Base-by-base conservation (phyloP, 148 eudicot genomes). In the Dysphania ambrosioides region DNA sequence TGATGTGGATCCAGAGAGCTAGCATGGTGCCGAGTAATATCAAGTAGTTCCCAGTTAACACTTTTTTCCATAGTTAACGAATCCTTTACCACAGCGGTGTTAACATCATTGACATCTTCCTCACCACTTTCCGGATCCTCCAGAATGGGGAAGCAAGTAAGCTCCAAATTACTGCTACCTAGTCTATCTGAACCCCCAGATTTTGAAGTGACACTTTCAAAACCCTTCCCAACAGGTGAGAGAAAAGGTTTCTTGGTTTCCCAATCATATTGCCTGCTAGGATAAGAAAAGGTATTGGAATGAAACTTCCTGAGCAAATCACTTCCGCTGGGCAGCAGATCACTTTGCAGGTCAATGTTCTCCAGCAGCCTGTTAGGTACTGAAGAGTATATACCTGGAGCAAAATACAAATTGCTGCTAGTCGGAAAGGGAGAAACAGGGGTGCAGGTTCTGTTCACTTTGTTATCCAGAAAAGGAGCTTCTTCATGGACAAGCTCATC, bases 131-230 rank as follows among this genome's bases (percentile, higher is more conserved):
- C 84, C 40, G 92, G 87, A 82, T 93, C 98, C 85, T 93, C 99
- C 81, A 89, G 83, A 78, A 95, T 92, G 44, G 91, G 89, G 76
- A 92, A 96, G 83, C 97, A 92, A 60, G 86, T 86, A 66, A 89
- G 88, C 72, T 89, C 97, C 59, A 92, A 86, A 74, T 90, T 88
- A 66, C 83, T 85, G 84, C 87, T 88, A 44, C 69, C 80, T 56
- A 75, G 71, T 83, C 84, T 88, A 72, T 65, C 90, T 51, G 97
- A 96, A 79, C 90, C 82, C 77, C 83, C 75, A 61, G 88, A 83
- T 70, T 83, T 86, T 71, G 82, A 83, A 69, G 94, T 49, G 19
- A 82, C 64, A 49, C 85, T 79, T 57, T 86, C 90, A 82, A 86
- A 85, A 18, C 80, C 74, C 76, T 82, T 92, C 40, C 88, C 83